Percentiles rank a stretch among this genome's conserved stretches.
Evolutionary conservation across 139 green algal genomes (phyloP).

Genomic region (Tetradesmus lagerheimii): DNA sequence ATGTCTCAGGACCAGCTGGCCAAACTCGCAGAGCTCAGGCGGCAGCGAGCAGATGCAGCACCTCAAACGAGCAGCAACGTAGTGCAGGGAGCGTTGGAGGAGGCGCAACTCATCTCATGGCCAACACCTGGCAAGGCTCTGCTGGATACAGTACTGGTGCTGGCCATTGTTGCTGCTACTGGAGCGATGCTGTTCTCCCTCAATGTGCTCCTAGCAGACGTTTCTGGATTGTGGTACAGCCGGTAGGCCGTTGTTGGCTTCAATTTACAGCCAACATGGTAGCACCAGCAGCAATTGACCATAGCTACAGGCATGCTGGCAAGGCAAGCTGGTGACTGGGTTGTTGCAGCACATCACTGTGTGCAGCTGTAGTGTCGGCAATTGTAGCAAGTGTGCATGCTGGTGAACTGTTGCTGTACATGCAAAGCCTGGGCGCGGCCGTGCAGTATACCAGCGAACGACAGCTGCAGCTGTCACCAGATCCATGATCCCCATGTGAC

Average conservation of each 20-base stretch:
- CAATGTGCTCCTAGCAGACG: slow-evolving; percentile 63
- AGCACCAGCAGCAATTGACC: background rate
- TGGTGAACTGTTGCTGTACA: too few species aligned
- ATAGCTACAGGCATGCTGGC: too few species aligned
- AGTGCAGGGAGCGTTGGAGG: slow-evolving; percentile 58
- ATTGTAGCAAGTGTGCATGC: too few species aligned
- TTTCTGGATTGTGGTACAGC: slow-evolving; percentile 60
- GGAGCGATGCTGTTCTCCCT: slow-evolving; percentile 57
- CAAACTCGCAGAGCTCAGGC: slow-evolving; percentile 43
- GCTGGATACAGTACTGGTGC: slow-evolving; percentile 63
- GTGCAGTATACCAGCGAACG: too few species aligned
- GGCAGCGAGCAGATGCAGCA: slow-evolving; percentile 36
- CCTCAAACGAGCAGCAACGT: slow-evolving; percentile 47
- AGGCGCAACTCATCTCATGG: slow-evolving; percentile 67
- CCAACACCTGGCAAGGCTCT: slow-evolving; percentile 59
- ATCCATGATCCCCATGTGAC: too few species aligned
- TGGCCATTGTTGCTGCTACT: slow-evolving; percentile 58
- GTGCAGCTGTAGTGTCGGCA: too few species aligned
- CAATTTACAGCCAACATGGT: too few species aligned
- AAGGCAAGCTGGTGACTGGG: too few species aligned
- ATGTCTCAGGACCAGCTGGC: slow-evolving; percentile 32
- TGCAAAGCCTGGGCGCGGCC: too few species aligned
- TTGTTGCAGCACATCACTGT: too few species aligned
- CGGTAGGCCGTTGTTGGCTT: background rate
- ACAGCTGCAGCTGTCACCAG: too few species aligned